Base-by-base conservation (phyloP, 1,139 yeast species). In the Saccharomycopsis hybrid region DNA sequence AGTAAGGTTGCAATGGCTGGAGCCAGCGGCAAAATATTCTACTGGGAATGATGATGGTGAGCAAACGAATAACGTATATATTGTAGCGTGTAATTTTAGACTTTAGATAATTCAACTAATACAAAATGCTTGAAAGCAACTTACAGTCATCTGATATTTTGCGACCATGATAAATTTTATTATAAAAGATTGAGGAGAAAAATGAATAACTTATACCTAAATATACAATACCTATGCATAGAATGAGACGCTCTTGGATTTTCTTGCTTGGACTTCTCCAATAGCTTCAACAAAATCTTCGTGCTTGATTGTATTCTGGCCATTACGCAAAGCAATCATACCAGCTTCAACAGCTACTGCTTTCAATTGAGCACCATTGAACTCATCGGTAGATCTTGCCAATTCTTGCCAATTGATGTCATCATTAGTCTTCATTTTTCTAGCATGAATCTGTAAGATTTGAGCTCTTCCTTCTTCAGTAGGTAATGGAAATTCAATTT, bases 281-380 rank as follows among this genome's bases (percentile, higher is more conserved):
- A 92, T 89, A 54, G 96, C 99, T 65, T 94, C 98, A 25, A 94
- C 96, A 64, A 92, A 94, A 70, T 94, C 98, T 70, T 94, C 98
- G 67, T 94, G 99, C 61, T 87, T 86, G 53, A 94, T 90, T 58
- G 84, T 77, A 35, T 86, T 79, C 68, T 92, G 95, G 29, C 97
- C 97, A 61, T 88, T 88, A 69, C 98, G 81, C 63, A 94, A 76
- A 1, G 98, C 99, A 69, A 94, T 92, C 98, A 92, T 94, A 63
- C 98, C 99, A 2, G 98, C 99, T 68, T 92, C 99, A 27, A 92
- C 98, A 5, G 97, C 89, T 31, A 92, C 98, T 0, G 97, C 97
- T 72, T 92, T 92, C 65, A 92, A 76, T 69, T 94, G 97, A 1
- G 99, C 99, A 63, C 98, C 98, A 62, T 92, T 92, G 68, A 92